Evolutionary conservation across 2,329 filamentous ascomycete genomes (phyloP).

Genomic region (Beauveria varroae): DNA sequence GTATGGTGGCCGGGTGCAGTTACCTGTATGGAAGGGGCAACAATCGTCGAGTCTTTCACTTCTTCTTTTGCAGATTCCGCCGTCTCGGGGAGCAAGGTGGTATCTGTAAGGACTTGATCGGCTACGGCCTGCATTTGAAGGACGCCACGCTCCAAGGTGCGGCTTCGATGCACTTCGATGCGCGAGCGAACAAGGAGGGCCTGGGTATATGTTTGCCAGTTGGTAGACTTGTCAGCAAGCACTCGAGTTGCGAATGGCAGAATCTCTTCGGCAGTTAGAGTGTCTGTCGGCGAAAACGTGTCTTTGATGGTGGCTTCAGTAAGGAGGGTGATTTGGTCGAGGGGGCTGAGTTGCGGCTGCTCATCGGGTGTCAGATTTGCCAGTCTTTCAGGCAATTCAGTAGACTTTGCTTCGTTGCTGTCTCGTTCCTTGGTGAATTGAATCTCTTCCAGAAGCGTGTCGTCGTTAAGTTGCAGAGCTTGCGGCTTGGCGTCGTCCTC

Average conservation of each 20-base stretch:
- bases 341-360: conserved; percentile 72
- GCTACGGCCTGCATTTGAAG: conserved; percentile 92
- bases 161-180: conserved; percentile 79
- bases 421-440: conserved; percentile 57
- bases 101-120: conserved; percentile 90
- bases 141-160: conserved; percentile 82
- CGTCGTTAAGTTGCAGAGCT: conserved; percentile 76
- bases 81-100: conserved; percentile 31
- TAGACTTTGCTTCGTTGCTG: conserved; percentile 29
- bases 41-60: conserved; percentile 19
- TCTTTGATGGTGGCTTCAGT: conserved; percentile 86
- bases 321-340: conserved; percentile 87
- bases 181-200: conserved; percentile 82
- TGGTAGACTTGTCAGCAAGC: conserved; percentile 78
- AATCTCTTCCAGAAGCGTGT: conserved; percentile 84
- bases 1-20: conserved; percentile 27
- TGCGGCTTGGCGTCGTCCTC: conserved; percentile 43
- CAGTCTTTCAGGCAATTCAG: conserved; percentile 51
- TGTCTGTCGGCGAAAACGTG: conserved; percentile 72
- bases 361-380: conserved; percentile 62
- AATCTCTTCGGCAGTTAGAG: conserved; percentile 87
- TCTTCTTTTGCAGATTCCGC: conserved; percentile 22
- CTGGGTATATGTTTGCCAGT: conserved; percentile 98
- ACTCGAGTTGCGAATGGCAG: conserved; percentile 86
- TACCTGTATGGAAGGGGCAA: conserved; percentile 40